Evolutionary conservation across 1,139 yeast genomes (phyloP), one percentile per base, ranked within the genome.

Genomic region (Debaryomyces nepalensis): DNA sequence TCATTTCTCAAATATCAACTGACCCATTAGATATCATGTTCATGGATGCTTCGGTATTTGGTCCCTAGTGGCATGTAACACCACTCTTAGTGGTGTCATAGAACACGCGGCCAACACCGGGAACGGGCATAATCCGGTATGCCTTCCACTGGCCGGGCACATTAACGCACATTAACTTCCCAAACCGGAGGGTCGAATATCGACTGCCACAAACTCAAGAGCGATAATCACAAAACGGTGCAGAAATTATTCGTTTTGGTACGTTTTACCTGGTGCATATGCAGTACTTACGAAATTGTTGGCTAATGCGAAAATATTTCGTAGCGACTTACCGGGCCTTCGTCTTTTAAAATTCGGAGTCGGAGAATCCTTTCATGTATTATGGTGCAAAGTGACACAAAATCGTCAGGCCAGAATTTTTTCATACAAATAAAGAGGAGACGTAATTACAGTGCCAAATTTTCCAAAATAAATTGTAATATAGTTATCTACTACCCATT

Each of bases 351-450:
- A 23, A 22, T n/a, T 37, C 40, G 40, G 40, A 37, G 40, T 37
- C 40, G 40, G 40, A 37, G 36, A 37, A 30, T 37, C 22, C 15
- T 16, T 24, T 23, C 16, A 19, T 27, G 8, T 22, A 21, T 9
- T 6, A 10, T 20, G 11, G 35, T 18, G 27, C 11, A 30, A 31
- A 34, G 15, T 24, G 23, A 24, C 31, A 34, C 37, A 34, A 34
- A 34, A 23, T 34, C 26, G 5, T 10, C 10, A 23, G 14, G 12
- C 24, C 38, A 6, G 27, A 36, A 36, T 29, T 29, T 36, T 26
- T 21, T 36, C 29, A 26, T 36, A 19, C 21, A 26, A 33, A 34
- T 34, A 34, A 34, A 34, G 37, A 34, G 37, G 37, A 34, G 37
- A 24, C 30, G 11, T 20, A 31, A 31, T 34, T 24, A 34, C 21